phyloP scores from a whole-genome alignment of 75 land plant genomes.

The Pinus taeda region DNA sequence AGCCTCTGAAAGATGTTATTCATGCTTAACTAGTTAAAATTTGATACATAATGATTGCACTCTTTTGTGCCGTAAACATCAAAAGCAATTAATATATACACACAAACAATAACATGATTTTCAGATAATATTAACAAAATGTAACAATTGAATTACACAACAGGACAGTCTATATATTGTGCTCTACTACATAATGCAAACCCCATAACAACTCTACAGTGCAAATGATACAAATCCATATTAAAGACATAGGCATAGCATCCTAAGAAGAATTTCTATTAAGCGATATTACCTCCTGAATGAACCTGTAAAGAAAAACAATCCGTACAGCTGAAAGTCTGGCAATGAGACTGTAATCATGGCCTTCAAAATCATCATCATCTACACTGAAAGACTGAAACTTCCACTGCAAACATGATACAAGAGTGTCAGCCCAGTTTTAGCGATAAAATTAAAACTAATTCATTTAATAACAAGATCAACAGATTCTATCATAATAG shows the following conservation, averaged over 20 bases:
- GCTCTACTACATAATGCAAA: background rate
- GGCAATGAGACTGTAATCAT: constrained; percentile 85
- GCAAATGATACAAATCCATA: background rate
- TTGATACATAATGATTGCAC: no score
- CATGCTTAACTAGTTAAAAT: no score
- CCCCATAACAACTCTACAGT: constrained; percentile 2
- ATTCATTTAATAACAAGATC: background rate
- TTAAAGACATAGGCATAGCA: background rate
- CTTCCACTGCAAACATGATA: constrained; percentile 51
- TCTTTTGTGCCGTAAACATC: no score
- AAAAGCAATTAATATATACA: no score
- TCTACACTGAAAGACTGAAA: constrained; percentile 84
- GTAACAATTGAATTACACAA: no score
- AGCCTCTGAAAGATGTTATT: no score
- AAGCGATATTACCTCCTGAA: constrained; percentile 73
- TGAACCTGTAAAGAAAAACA: constrained; percentile 93
- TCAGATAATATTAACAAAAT: no score
- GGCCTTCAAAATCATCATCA: constrained; percentile 94
- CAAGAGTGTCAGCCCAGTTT: background rate
- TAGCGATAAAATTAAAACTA: background rate
- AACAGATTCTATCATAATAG: background rate
- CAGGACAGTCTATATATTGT: no score
- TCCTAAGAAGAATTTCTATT: background rate
- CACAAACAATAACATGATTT: no score
- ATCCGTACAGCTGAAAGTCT: constrained; percentile 93